Conservation (phyloP, 768 basidiomycete genomes). For the Kwoniella europaea region DNA sequence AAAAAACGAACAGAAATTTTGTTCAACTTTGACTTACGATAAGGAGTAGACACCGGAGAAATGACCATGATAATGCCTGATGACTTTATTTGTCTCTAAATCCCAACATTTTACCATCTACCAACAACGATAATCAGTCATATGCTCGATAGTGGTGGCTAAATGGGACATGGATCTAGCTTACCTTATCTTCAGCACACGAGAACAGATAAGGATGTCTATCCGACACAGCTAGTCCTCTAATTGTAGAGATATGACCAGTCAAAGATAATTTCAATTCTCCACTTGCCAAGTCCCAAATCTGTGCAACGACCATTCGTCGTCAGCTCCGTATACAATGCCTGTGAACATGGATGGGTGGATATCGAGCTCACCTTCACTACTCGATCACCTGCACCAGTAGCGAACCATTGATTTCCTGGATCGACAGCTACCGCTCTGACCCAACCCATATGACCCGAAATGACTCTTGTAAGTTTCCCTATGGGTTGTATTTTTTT, state of each 20-base stretch:
- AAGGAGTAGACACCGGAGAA: conserved; percentile 96
- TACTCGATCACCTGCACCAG: conserved; percentile 95
- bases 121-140: background rate
- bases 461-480: conserved; percentile 96
- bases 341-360: too few species aligned
- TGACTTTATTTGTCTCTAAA: conserved; percentile 97
- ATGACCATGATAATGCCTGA: conserved; percentile 97
- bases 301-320: conserved; percentile 55
- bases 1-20: conserved; percentile 66
- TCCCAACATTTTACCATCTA: conserved; percentile 99
- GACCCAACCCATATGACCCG: conserved; percentile 98
- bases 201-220: conserved; percentile 97
- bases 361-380: conserved; percentile 66
- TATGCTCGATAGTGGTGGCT: background rate
- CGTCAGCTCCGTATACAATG: too few species aligned
- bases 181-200: conserved; percentile 94
- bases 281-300: conserved; percentile 98
- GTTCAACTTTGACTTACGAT: conserved; percentile 67
- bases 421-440: conserved; percentile 94
- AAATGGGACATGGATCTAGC: conserved; percentile 31
- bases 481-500: conserved; percentile 54
- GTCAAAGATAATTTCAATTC: conserved; percentile 95
- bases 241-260: conserved; percentile 95
- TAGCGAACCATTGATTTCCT: conserved; percentile 98
- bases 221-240: conserved; percentile 88